Evolutionary conservation across 78 protist genomes (phyloP).

Genomic region (Pigoraptor vietnamica): DNA sequence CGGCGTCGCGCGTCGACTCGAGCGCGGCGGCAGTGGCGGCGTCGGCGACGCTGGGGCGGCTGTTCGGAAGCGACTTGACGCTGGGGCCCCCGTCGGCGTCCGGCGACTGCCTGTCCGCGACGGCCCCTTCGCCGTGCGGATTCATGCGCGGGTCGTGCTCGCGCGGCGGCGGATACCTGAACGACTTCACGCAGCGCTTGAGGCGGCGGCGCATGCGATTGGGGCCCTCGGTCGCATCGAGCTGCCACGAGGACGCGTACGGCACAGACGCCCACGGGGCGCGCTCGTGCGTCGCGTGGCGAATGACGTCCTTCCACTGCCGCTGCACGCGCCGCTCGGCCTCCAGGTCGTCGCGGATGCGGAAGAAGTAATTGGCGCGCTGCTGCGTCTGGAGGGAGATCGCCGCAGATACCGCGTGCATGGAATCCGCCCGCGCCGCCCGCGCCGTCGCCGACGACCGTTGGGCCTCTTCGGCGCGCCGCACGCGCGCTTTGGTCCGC

Average conservation of each 20-base stretch:
- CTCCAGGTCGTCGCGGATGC: background rate
- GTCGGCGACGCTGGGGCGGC: background rate
- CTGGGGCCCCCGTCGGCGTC: no score
- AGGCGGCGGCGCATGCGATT: conserved; percentile 3
- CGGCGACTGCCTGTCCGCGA: background rate
- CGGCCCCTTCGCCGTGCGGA: background rate
- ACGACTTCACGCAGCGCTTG: background rate
- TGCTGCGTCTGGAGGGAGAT: background rate
- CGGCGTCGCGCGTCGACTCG: background rate
- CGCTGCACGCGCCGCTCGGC: background rate
- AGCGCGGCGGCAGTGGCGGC: background rate
- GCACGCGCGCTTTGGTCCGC: background rate
- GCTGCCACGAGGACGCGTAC: background rate
- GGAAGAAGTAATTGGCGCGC: background rate
- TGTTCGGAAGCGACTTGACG: background rate
- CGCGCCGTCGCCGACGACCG: background rate
- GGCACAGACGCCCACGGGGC: background rate
- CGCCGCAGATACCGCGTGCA: background rate
- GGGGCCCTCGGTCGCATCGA: background rate
- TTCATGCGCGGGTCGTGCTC: background rate
- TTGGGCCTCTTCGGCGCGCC: background rate
- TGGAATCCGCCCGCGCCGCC: background rate
- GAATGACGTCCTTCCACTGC: background rate
- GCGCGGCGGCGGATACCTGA: background rate
- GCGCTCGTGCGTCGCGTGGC: background rate